phyloP scores from a whole-genome alignment of 805 yeast genomes.

The Candida montana region DNA sequence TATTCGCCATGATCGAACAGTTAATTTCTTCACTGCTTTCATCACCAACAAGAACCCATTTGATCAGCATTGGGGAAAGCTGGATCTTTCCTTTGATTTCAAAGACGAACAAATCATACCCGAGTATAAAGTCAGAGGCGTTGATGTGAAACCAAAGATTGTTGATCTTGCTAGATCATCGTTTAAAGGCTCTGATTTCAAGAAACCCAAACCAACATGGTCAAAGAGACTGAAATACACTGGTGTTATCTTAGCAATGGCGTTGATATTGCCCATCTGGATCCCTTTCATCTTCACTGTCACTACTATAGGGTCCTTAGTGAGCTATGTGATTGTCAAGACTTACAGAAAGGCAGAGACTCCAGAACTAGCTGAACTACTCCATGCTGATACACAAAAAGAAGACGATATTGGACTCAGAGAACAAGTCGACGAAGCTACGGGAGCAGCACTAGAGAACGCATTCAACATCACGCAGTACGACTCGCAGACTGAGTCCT shows the following conservation, averaged over 20 bases:
- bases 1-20: slow-evolving; percentile 77
- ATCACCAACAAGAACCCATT: slow-evolving; percentile 74
- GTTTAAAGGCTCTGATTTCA: slow-evolving; percentile 5
- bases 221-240: slow-evolving; percentile 20
- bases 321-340: slow-evolving; percentile 37
- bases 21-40: slow-evolving; percentile 79
- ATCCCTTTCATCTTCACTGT: slow-evolving; percentile 39
- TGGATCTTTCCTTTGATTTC: slow-evolving; percentile 34
- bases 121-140: slow-evolving; percentile 31
- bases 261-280: slow-evolving; percentile 41
- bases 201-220: slow-evolving; percentile 10
- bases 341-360: slow-evolving; percentile 19
- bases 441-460: slow-evolving; percentile 22
- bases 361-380: slow-evolving; percentile 11
- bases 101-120: slow-evolving; percentile 28
- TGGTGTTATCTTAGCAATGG: slow-evolving; percentile 19
- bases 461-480: slow-evolving; percentile 20
- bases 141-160: slow-evolving; percentile 39
- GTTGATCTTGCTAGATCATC: slow-evolving; percentile 42
- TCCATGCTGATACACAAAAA: not conserved
- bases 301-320: slow-evolving; percentile 29
- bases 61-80: slow-evolving; percentile 43
- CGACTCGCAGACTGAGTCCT: slow-evolving; percentile 17
- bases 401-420: slow-evolving; percentile 10
- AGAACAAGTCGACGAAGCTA: slow-evolving; percentile 21